Conservation (phyloP, 331 rosid genomes). For the Malus hybrid region DNA sequence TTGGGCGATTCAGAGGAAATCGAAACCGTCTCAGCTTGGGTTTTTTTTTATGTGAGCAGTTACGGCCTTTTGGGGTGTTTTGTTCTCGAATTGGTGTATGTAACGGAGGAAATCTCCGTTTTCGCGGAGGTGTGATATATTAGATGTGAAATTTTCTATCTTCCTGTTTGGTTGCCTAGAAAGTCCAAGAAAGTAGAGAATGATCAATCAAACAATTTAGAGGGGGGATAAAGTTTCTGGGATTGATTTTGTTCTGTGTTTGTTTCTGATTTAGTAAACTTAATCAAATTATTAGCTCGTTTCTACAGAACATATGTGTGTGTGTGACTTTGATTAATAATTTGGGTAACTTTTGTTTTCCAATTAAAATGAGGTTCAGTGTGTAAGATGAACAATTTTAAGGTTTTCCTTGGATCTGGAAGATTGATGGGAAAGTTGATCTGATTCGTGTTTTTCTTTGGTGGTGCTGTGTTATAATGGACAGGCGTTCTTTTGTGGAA, state of each 20-base stretch:
- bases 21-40: not conserved
- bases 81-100: not conserved
- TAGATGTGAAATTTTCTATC: conserved; percentile 16
- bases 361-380: not conserved
- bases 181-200: too few relatives aligned
- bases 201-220: too few relatives aligned
- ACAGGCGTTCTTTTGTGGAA: conserved; percentile 62
- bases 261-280: not conserved
- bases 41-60: not conserved
- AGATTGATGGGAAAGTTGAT: not conserved
- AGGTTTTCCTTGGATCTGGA: not conserved
- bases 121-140: conserved; percentile 1
- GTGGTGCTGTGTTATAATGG: not conserved
- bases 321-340: not conserved
- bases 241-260: not conserved
- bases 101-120: not conserved
- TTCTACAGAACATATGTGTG: not conserved
- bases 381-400: not conserved
- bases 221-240: not conserved
- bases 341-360: not conserved
- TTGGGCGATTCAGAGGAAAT: not conserved
- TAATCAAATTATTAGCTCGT: not conserved
- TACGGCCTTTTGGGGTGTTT: not conserved
- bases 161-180: too few relatives aligned
- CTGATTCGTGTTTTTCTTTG: conserved; percentile 2